Evolutionary conservation across 208 protist species (phyloP).

Genomic region (Crithidia mellificae): DNA sequence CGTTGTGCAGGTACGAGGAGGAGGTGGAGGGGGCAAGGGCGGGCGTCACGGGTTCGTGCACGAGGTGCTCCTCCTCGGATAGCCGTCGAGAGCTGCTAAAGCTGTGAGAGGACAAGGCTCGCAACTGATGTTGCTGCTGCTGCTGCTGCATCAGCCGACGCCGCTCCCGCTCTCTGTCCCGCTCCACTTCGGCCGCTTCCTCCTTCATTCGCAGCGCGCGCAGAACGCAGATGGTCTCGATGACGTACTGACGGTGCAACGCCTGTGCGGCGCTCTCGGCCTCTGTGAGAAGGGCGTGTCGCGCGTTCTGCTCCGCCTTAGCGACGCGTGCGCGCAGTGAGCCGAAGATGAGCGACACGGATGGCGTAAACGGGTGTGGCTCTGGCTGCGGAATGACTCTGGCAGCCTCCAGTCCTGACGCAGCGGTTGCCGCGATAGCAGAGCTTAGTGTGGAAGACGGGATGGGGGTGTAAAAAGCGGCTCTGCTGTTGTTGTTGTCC

Average conservation of each 20-base stretch:
- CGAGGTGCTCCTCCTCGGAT: not conserved
- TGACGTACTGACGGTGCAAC: conserved; percentile 19
- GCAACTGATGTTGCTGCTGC: no score
- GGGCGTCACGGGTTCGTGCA: conserved; percentile 12
- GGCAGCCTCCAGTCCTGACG: not conserved
- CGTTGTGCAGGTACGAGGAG: no score
- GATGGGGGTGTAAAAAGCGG: not conserved
- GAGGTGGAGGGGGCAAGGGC: not conserved
- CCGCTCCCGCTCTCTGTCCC: not conserved
- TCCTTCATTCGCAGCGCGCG: conserved; percentile 5
- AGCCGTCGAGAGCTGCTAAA: not conserved
- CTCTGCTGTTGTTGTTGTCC: not conserved
- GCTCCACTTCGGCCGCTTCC: not conserved
- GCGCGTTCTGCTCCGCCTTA: conserved; percentile 9
- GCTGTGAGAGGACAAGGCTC: conserved; percentile 1
- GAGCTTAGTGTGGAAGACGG: not conserved
- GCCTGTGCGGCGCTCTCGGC: conserved; percentile 7
- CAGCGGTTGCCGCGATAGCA: not conserved
- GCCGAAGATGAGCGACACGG: conserved; percentile 12
- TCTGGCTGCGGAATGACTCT: not conserved
- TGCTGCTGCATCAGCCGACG: conserved; percentile 6
- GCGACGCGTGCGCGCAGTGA: conserved; percentile 3
- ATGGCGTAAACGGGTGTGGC: conserved; percentile 26
- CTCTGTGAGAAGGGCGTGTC: not conserved
- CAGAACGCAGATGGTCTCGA: conserved; percentile 19